Percentiles rank a stretch among this genome's conserved stretches.
phyloP scores from a whole-genome alignment of 2,329 filamentous ascomycete species.

The Ophiostoma australiae region DNA sequence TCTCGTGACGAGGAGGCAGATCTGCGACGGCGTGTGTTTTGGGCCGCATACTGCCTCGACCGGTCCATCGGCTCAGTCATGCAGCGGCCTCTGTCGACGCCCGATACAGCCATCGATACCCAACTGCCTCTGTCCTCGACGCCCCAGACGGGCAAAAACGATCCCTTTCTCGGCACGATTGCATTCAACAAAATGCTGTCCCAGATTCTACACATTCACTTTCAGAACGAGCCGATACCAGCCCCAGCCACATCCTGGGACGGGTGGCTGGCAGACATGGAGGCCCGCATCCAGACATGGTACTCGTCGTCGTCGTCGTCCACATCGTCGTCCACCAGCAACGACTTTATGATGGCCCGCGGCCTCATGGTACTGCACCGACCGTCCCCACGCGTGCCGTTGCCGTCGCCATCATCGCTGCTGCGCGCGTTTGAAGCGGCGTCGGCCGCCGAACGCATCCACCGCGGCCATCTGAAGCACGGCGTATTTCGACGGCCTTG shows the following conservation, averaged over 20 bases:
- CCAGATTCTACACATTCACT: constrained; percentile 26
- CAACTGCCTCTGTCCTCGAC: constrained; percentile 7
- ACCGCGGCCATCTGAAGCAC: constrained; percentile 21
- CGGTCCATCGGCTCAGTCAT: constrained; percentile 26
- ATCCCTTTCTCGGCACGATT: constrained; percentile 22
- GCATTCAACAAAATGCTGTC: constrained; percentile 23
- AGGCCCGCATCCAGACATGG: constrained; percentile 22
- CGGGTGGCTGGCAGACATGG: constrained; percentile 25
- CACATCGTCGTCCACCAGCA: neutral
- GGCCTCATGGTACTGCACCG: constrained; percentile 25
- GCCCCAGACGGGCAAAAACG: neutral
- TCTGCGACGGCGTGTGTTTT: constrained; percentile 25
- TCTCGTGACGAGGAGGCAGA: neutral
- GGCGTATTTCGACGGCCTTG: constrained; percentile 26
- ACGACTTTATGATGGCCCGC: constrained; percentile 20
- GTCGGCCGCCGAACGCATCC: constrained; percentile 25
- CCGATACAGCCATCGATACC: constrained; percentile 24
- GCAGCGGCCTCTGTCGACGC: constrained; percentile 25
- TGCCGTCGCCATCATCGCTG: constrained; percentile 20
- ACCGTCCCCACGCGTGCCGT: constrained; percentile 25
- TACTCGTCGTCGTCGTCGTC: constrained; percentile 9
- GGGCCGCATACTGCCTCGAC: constrained; percentile 27
- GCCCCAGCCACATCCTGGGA: constrained; percentile 22
- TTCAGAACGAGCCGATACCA: constrained; percentile 25
- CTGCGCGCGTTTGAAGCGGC: constrained; percentile 26